Evolutionary conservation across 1,139 yeast species (phyloP), one percentile per base, ranked within the genome.

Genomic region (Pichia sp.): DNA sequence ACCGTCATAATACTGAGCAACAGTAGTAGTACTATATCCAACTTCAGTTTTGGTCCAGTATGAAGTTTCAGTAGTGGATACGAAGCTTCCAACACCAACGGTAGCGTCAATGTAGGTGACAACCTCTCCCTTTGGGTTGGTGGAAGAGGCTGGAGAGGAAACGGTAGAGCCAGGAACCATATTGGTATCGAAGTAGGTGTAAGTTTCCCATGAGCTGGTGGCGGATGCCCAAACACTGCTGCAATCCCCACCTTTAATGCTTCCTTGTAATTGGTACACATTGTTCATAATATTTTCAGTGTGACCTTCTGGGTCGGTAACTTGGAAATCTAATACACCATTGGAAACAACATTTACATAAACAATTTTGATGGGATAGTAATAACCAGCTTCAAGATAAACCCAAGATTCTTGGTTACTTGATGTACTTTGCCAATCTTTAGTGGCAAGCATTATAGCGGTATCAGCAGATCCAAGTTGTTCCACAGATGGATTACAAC

Each of bases 361-460:
- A 31, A 60, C 57, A 32, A 62, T 46, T 47, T 54, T 56, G 26
- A 61, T 45, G 34, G 65, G 65, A 42, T 59, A 61, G 36, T 55
- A 59, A 26, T 43, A 35, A 28, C 59, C 61, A 16, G 39, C 52
- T 33, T 48, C 45, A 26, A 56, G 44, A 39, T 52, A 56, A 28
- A 53, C 46, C 33, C 42, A 43, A 32, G 54, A 45, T 37, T 41
- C 29, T 34, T 42, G 41, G 16, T 27, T 27, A 23, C 40, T 16
- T 10, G 39, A 5, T 4, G 42, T 10, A 31, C 26, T 8, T 7
- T 29, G 35, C 39, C 42, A 39, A 27, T 39, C 34, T 29, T 54
- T 55, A 11, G 46, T 42, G 27, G 55, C 48, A 38, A 42, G 53
- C 44, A 57, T 33, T 4, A 55, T 38, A 9, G 51, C 52, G 1